A percentile compares a stretch with the other conserved stretches of the same genome.
Evolutionary conservation across 1,284 basidiomycete genomes (phyloP).

Genomic region (Pyrrhoderma noxium): DNA sequence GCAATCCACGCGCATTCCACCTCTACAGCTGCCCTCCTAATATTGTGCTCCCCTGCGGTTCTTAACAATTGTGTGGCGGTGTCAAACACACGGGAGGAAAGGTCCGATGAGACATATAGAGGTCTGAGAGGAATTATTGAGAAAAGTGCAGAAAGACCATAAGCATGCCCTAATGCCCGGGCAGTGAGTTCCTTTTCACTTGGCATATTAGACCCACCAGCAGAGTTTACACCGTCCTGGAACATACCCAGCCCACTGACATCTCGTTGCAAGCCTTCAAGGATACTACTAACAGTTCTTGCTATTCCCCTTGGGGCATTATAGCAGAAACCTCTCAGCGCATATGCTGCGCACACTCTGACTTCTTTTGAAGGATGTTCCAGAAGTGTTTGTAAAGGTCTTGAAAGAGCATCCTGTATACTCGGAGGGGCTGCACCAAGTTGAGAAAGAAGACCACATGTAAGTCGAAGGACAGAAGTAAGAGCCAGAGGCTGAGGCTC

Average conservation of each 20-base stretch:
- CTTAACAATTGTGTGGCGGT: slow-evolving; percentile 89
- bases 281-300: slow-evolving; percentile 65
- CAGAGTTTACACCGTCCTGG: neutral
- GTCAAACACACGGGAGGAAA: slow-evolving; percentile 86
- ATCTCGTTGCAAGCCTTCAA: slow-evolving; percentile 81
- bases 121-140: slow-evolving; percentile 82
- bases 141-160: slow-evolving; percentile 83
- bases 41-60: slow-evolving; percentile 84
- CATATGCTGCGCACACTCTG: slow-evolving; percentile 81
- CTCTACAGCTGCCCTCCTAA: slow-evolving; percentile 76
- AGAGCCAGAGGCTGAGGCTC: too few species aligned
- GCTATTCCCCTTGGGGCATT: slow-evolving; percentile 83
- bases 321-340: slow-evolving; percentile 84
- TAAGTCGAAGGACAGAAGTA: slow-evolving; percentile 64
- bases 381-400: slow-evolving; percentile 80
- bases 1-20: slow-evolving; percentile 94
- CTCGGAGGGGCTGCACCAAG: slow-evolving; percentile 88
- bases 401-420: slow-evolving; percentile 83
- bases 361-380: slow-evolving; percentile 85
- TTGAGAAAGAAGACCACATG: slow-evolving; percentile 80
- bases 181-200: slow-evolving; percentile 51
- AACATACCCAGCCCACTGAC: slow-evolving; percentile 45
- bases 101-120: slow-evolving; percentile 92
- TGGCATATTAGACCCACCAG: slow-evolving; percentile 22
- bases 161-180: slow-evolving; percentile 80